Evolutionary conservation across 2,329 filamentous ascomycete species (phyloP), one percentile per base, ranked within the genome.

Genomic region (Trichoderma sp.): DNA sequence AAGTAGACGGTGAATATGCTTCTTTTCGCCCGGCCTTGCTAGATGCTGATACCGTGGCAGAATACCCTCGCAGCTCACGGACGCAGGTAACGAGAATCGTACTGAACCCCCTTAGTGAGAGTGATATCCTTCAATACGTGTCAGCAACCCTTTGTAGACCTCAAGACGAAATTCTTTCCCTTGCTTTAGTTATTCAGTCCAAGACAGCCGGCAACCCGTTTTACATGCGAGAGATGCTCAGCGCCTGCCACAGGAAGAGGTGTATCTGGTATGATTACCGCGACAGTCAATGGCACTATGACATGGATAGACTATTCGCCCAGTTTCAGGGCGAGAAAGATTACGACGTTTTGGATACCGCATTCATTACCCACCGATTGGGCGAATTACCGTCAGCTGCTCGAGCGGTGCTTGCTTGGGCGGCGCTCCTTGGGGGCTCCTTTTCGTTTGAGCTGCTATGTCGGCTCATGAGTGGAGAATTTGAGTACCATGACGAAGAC

Each of bases 181-280:
- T 98, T 21, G 93, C 94, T 2, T 90, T 95, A 7, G 94, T 98
- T 11, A 91, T 98, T 6, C 94, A 97, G 82, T 95, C 96, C 80
- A 97, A 97, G 85, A 96, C 94, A 9, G 90, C 90, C 31, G 95
- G 95, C 1, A 98, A 97, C 77, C 93, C 95, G 0, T 98, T 98
- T 80, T 97, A 97, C 80, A 93, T 98, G 83, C 90, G 94, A 74
- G 94, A 98, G 84, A 97, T 98, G 89, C 89, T 98, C 5, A 94
- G 94, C 80, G 93, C 93, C 3, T 97, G 94, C 82, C 92, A 97
- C 82, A 91, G 94, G 56, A 97, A 94, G 81, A 93, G 93, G 78
- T 97, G 94, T 82, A 93, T 98, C 67, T 97, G 92, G 90, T 98
- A 97, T 83, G 95, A 95, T 77, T 98, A 97, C 88, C 92, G 91